phyloP scores from a whole-genome alignment of 2,329 filamentous ascomycete genomes.

The Chrysosporium keratinophilum region DNA sequence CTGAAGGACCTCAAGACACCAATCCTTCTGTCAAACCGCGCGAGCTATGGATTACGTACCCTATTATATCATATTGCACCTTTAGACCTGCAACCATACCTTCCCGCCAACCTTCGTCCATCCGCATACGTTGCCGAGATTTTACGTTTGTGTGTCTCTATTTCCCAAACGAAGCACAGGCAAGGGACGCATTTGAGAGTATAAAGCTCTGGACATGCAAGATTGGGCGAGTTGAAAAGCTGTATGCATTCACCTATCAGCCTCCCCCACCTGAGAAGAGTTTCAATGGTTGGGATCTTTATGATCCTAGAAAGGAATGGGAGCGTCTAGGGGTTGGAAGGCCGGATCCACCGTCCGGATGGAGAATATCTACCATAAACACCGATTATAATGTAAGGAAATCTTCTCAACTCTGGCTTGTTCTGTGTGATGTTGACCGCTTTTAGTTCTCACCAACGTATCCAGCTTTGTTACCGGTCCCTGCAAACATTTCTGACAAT shows the following conservation, averaged over 20 bases:
- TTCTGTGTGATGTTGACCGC: constrained; percentile 17
- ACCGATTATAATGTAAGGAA: constrained; percentile 58
- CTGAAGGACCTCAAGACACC: constrained; percentile 32
- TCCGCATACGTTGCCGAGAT: constrained; percentile 81
- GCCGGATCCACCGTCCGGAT: constrained; percentile 66
- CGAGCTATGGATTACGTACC: constrained; percentile 90
- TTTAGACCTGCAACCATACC: constrained; percentile 62
- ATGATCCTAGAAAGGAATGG: constrained; percentile 78
- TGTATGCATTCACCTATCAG: constrained; percentile 82
- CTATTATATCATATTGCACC: constrained; percentile 73
- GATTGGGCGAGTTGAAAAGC: constrained; percentile 69
- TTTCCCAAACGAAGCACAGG: constrained; percentile 62
- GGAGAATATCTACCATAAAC: constrained; percentile 87
- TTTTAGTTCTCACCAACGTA: constrained; percentile 78
- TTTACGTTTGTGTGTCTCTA: constrained; percentile 91
- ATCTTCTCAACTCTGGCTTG: neutral
- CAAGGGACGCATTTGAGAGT: constrained; percentile 77
- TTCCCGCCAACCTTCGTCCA: constrained; percentile 63
- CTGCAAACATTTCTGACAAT: constrained; percentile 87
- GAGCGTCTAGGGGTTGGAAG: constrained; percentile 75
- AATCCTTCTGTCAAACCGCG: constrained; percentile 41
- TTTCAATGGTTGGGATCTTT: constrained; percentile 71
- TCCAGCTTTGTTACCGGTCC: constrained; percentile 72
- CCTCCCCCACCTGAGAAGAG: constrained; percentile 62
- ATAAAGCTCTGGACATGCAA: constrained; percentile 73